These are phyloP conservation scores for Bruguiera gymnorhiza DNA, from an alignment of 345 rosid species.

Conservation along the genomic window DNA sequence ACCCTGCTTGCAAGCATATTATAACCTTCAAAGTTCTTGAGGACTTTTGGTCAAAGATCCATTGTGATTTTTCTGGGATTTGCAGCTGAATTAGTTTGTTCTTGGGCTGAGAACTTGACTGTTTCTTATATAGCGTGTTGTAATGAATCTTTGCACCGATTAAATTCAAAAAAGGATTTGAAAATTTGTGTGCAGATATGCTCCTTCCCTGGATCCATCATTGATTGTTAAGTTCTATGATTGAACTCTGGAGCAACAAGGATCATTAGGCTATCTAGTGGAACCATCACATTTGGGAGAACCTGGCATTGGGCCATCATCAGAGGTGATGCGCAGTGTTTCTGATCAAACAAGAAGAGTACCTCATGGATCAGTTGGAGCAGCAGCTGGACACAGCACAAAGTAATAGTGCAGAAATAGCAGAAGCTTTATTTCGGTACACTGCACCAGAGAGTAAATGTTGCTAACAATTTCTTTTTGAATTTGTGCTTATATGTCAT, in stretches of 20 bases:
- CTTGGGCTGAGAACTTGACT: background rate
- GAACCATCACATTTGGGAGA: conserved; percentile 48
- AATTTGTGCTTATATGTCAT: background rate
- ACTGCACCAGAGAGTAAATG: conserved; percentile 74
- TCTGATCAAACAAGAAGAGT: conserved; percentile 31
- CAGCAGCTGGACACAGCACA: conserved; percentile 84
- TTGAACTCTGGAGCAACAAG: conserved; percentile 84
- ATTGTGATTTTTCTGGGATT: background rate
- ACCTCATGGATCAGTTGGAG: conserved; percentile 85
- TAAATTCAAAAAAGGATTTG: background rate
- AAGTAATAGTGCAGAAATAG: conserved; percentile 70
- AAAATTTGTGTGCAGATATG: conserved; percentile 42
- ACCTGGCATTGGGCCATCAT: conserved; percentile 30
- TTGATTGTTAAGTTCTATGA: conserved; percentile 74
- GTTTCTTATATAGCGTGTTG: background rate
- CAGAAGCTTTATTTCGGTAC: conserved; percentile 74
- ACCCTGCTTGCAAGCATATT: no score
- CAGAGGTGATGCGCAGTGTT: conserved; percentile 27
- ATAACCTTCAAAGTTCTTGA: no score
- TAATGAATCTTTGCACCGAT: background rate
- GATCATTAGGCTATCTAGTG: conserved; percentile 62
- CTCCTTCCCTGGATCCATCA: conserved; percentile 81
- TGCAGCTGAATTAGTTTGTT: background rate
- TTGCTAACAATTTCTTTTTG: background rate
- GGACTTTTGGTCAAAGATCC: no score